These are phyloP conservation scores for Tuber magnatum DNA, from an alignment of 495 filamentous ascomycete species.

Conservation along the genomic window DNA sequence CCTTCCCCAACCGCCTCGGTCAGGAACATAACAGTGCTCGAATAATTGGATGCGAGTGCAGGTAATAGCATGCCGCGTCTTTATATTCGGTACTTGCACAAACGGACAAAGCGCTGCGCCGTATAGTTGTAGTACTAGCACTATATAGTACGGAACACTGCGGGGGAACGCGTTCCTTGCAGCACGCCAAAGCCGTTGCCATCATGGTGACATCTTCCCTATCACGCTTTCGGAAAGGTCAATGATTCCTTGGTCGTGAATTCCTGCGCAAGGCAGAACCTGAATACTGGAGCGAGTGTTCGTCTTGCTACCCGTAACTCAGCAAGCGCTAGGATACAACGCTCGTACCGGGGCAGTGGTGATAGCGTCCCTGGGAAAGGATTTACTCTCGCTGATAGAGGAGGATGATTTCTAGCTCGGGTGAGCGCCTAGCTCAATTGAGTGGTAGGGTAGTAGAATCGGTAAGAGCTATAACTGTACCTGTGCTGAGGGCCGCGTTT, in stretches of 20 bases:
- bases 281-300: not conserved
- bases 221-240: not conserved
- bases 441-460: not conserved
- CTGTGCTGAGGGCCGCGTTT: not conserved
- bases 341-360: not conserved
- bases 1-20: not conserved
- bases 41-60: not conserved
- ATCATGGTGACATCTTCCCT: conserved; percentile 3
- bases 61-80: not conserved
- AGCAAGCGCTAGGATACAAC: not conserved
- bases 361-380: not conserved
- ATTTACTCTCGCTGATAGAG: not conserved
- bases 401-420: not conserved
- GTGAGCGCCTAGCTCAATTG: no score
- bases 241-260: not conserved
- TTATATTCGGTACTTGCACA: not conserved
- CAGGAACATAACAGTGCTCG: not conserved
- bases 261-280: not conserved
- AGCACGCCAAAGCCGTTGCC: not conserved
- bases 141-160: not conserved
- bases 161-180: not conserved
- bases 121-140: not conserved
- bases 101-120: not conserved
- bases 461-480: not conserved
- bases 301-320: not conserved